Evolutionary conservation across 495 filamentous ascomycete species (phyloP), one percentile per base, ranked within the genome.

Genomic region (Mytilinidion resinicola): DNA sequence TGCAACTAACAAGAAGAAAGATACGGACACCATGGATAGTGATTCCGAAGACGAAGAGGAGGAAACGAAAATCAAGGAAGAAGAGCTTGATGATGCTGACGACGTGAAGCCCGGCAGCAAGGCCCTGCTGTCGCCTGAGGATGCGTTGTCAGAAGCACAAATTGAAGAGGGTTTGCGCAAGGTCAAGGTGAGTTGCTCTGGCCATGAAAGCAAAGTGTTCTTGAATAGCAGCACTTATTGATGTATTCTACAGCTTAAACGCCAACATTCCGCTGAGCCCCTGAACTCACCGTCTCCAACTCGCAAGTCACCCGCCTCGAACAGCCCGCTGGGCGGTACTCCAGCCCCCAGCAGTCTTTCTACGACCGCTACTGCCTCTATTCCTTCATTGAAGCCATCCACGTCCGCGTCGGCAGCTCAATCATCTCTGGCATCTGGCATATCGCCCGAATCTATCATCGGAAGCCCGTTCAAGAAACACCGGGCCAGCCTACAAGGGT

Each of bases 141-240:
- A 99, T 71, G 86, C 89, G 30, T 81, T 82, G 67, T 82, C 85
- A 57, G 82, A 90, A 58, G 90, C 88, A 12, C 90, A 97, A 68
- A 77, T 99, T 41, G 88, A 89, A 34, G 91, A 96, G 61, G 90
- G 91, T 30, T 85, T 99, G 21, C 81, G 89, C 51, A 86, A 93
- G 69, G 96, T 99, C 65, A 90, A 89, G 75, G 92, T 95, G 81
- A 68, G 87, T 75, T 57, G 15, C 7, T 15, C 41, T 55, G 20
- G 37, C 21, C 43, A 12, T 10, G 25, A 30, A 30, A 30, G 25
- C 2, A 2, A 30, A 6, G 2, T 30, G 25, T 30, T 6, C 25
- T 30, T 30, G 25, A 6, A 2, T 2, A 30, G 25, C 6, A 30
- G 25, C 6, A 3, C 25, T 30, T 51, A 15, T n/a, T 57, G 6